Conservation (phyloP, 352 stramenopile species). For the Globisporangium radiosum region DNA sequence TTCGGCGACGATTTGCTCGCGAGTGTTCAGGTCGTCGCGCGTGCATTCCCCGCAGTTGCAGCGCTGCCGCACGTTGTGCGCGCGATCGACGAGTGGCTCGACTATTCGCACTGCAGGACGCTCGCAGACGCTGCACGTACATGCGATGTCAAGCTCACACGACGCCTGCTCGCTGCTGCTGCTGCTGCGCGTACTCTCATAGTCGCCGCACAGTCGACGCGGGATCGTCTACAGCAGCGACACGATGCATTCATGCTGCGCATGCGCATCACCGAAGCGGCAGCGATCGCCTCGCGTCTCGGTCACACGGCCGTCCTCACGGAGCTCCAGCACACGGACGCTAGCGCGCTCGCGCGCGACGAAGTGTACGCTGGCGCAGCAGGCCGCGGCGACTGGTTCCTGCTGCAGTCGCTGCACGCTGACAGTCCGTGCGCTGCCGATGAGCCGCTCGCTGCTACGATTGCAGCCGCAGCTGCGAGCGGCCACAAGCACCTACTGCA, state of each 20-base stretch:
- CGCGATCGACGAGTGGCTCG: not conserved
- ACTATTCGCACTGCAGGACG: conserved; percentile 1
- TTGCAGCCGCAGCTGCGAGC: not conserved
- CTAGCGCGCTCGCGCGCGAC: not conserved
- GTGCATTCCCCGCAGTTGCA: not conserved
- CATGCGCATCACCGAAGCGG: not conserved
- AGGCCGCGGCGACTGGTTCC: not conserved
- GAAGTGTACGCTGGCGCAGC: conserved; percentile 1
- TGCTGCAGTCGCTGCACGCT: not conserved
- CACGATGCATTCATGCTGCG: not conserved
- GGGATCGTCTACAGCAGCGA: no score
- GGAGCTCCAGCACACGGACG: not conserved
- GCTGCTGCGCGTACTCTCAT: not conserved
- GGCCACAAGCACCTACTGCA: not conserved
- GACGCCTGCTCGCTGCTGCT: conserved; percentile 1
- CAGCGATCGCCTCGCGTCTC: not conserved
- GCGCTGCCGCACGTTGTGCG: not conserved
- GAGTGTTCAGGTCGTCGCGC: not conserved
- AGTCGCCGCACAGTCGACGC: not conserved
- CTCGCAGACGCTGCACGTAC: conserved; percentile 1
- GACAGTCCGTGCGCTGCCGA: not conserved
- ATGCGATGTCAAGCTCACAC: not conserved
- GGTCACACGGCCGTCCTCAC: not conserved
- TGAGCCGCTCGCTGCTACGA: not conserved
- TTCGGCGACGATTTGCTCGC: not conserved